phyloP scores from a whole-genome alignment of 2,329 filamentous ascomycete genomes.

The Bipolaris bicolor region DNA sequence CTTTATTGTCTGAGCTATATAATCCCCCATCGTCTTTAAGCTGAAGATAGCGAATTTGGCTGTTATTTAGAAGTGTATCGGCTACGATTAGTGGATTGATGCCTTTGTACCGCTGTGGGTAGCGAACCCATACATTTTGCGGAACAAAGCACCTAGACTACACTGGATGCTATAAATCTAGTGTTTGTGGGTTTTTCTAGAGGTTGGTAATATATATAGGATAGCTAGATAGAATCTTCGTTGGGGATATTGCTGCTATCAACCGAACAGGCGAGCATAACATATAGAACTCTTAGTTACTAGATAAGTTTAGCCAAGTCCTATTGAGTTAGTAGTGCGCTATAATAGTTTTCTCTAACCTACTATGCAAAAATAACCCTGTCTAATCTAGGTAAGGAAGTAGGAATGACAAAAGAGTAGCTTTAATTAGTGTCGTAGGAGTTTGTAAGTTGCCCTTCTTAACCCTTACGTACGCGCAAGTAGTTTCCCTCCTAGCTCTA shows the following conservation, averaged over 20 bases:
- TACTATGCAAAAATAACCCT: slow-evolving; percentile 50
- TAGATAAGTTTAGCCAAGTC: slow-evolving; percentile 41
- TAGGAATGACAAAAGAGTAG: slow-evolving; percentile 52
- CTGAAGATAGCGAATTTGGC: background rate
- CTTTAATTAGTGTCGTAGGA: slow-evolving; percentile 43
- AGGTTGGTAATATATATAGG: slow-evolving; percentile 13
- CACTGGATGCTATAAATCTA: background rate
- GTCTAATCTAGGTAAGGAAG: slow-evolving; percentile 45
- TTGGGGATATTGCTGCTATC: background rate
- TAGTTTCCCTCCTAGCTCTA: slow-evolving; percentile 54
- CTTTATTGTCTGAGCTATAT: slow-evolving; percentile 2
- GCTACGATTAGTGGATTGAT: background rate
- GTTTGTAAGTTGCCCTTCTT: slow-evolving; percentile 15
- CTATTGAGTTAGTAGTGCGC: slow-evolving; percentile 2
- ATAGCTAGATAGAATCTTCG: background rate
- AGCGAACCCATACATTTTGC: slow-evolving; percentile 12
- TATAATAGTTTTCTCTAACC: background rate
- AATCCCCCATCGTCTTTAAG: slow-evolving; percentile 1
- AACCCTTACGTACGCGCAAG: slow-evolving; percentile 37
- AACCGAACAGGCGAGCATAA: slow-evolving; percentile 50
- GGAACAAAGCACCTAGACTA: slow-evolving; percentile 10
- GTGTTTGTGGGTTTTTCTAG: background rate
- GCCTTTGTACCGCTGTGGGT: slow-evolving; percentile 1
- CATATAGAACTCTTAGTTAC: slow-evolving; percentile 55
- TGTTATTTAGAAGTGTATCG: background rate